phyloP scores from a whole-genome alignment of 305 asterid genomes.

The Fraxinus angustifolia region DNA sequence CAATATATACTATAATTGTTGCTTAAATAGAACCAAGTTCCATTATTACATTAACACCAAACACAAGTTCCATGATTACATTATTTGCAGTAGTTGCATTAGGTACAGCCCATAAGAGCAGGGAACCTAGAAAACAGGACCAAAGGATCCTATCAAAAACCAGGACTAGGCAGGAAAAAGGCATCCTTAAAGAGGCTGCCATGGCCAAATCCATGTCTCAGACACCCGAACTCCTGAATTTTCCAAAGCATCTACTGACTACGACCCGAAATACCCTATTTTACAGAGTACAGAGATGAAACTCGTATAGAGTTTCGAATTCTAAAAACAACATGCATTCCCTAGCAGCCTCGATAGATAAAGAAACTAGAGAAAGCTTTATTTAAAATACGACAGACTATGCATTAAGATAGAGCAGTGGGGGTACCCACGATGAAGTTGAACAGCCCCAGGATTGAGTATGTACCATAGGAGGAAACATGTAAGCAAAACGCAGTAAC shows the following conservation, averaged over 20 bases:
- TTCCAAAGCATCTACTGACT: constrained; percentile 22
- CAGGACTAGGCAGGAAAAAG: constrained; percentile 26
- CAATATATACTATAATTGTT: background rate
- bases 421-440: background rate
- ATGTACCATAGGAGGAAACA: constrained; percentile 19
- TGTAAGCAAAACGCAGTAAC: constrained; percentile 25
- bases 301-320: background rate
- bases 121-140: constrained; percentile 41
- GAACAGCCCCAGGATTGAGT: background rate
- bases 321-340: background rate
- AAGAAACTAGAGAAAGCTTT: constrained; percentile 19
- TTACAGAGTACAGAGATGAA: background rate
- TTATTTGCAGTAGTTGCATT: constrained; percentile 20
- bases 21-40: constrained; percentile 17
- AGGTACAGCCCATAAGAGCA: constrained; percentile 29
- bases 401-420: constrained; percentile 8
- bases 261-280: background rate
- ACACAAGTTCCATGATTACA: constrained; percentile 7
- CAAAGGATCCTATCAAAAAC: constrained; percentile 33
- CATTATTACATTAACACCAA: background rate
- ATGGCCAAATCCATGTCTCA: constrained; percentile 33
- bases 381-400: constrained; percentile 5
- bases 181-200: background rate
- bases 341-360: background rate
- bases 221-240: constrained; percentile 21